Base-by-base conservation (phyloP, 2,329 filamentous ascomycete species). In the Camptophora hylomeconis region DNA sequence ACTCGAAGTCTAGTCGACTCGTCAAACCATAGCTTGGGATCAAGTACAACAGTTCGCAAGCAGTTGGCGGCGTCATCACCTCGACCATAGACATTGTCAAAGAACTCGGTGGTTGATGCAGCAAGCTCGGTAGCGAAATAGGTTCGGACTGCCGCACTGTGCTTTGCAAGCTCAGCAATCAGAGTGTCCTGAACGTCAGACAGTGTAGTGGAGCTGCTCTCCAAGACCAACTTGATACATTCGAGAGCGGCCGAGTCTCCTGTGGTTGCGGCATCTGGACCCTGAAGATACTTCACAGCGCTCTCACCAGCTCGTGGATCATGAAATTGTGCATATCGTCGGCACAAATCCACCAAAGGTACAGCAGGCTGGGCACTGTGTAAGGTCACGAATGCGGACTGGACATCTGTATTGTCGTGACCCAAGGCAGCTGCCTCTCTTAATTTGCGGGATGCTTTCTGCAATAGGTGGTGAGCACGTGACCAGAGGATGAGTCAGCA, bases 381-480 rank as follows among this genome's bases (percentile, higher is more conserved):
- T 29, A 64, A 54, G 37, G 58, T 57, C 21, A 58, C 37, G 25
- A 65, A 56, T 16, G 59, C 58, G 17, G 52, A 48, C 42, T 57
- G 59, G 30, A 65, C 58, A 24, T 58, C 48, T 8, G 50, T 40
- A 33, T 60, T 56, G 16, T 61, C 53, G 19, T 59, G 56, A 14
- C 57, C 58, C 17, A 65, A 47, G 16, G 57, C 52, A 25, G 60
- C 51, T n/a, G 61, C 61, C 50, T 63, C 59, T 45, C 58, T 55
- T 31, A 65, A 50, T 39, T 60, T 61, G 38, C 58, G 48, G 22
- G 58, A 58, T 20, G 59, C 60, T 32, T 58, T 54, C 60, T 63
- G 36, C 14, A 33, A 30, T 19, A 32, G n/a, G n/a, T n/a, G n/a
- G n/a, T n/a, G n/a, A n/a, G n/a, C n/a, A n/a, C n/a, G n/a, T n/a